Conservation (phyloP, 768 basidiomycete genomes). For the Naganishia onofrii region DNA sequence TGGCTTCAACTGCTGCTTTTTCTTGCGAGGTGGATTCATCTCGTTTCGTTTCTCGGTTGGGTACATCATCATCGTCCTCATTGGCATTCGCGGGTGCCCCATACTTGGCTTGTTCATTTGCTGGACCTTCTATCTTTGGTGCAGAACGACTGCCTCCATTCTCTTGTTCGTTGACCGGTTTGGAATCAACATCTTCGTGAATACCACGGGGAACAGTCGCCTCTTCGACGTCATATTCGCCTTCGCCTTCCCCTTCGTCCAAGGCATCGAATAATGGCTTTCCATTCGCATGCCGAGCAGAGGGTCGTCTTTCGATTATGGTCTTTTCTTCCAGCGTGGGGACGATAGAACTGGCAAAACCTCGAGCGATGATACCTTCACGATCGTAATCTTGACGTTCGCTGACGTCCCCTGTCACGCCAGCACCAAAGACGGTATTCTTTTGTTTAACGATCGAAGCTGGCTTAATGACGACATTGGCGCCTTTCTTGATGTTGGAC, state of each 20-base stretch:
- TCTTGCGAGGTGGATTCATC: slow-evolving; percentile 59
- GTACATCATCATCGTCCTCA: slow-evolving; percentile 56
- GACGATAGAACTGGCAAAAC: slow-evolving; percentile 64
- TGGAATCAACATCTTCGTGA: slow-evolving; percentile 44
- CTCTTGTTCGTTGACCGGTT: slow-evolving; percentile 50
- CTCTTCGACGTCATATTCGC: slow-evolving; percentile 30
- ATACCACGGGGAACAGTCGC: slow-evolving; percentile 37
- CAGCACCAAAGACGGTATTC: slow-evolving; percentile 34
- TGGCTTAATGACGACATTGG: slow-evolving; percentile 56
- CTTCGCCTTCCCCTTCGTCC: slow-evolving; percentile 38
- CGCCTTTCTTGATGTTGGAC: slow-evolving; percentile 51
- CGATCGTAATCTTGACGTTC: slow-evolving; percentile 60
- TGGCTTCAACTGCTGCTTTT: slow-evolving; percentile 57
- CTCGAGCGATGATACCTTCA: slow-evolving; percentile 59
- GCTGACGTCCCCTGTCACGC: slow-evolving; percentile 55
- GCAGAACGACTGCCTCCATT: slow-evolving; percentile 37
- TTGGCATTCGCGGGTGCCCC: slow-evolving; percentile 63
- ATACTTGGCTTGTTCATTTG: slow-evolving; percentile 50
- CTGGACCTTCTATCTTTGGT: slow-evolving; percentile 37
- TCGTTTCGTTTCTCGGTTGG: slow-evolving; percentile 57
- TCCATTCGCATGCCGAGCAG: slow-evolving; percentile 46
- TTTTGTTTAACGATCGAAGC: slow-evolving; percentile 48
- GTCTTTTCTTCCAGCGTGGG: slow-evolving; percentile 71
- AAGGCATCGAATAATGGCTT: slow-evolving; percentile 47
- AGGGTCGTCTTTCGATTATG: slow-evolving; percentile 58